These are phyloP conservation scores for Alliaria petiolata DNA, from an alignment of 345 rosid genomes.

Conservation along the genomic window DNA sequence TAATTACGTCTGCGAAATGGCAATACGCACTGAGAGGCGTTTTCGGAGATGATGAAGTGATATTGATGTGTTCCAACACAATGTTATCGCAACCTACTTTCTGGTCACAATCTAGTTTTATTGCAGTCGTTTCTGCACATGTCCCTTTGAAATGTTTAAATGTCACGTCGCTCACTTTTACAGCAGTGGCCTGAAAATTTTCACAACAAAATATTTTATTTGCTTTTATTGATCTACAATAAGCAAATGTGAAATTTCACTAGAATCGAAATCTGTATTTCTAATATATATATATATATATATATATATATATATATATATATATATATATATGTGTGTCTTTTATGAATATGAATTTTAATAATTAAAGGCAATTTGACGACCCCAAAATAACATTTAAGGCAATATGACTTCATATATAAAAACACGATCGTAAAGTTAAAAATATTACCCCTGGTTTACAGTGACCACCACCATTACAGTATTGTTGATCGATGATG, in stretches of 20 bases:
- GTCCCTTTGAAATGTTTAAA: constrained; percentile 14
- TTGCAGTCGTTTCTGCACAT: background rate
- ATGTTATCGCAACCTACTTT: constrained; percentile 1
- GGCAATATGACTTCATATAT: too few species aligned
- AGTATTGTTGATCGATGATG: constrained; percentile 19
- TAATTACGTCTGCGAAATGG: background rate
- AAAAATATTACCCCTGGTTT: constrained; percentile 4
- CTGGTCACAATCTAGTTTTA: constrained; percentile 19
- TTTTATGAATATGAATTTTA: too few species aligned
- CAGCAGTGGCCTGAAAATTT: background rate
- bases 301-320: too few species aligned
- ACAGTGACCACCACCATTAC: background rate
- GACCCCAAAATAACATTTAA: too few species aligned
- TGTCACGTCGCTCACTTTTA: constrained; percentile 21
- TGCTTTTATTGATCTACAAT: too few species aligned
- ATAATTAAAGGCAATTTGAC: too few species aligned
- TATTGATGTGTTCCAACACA: constrained; percentile 3
- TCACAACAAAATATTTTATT: too few species aligned
- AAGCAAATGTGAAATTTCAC: too few species aligned
- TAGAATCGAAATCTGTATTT: too few species aligned
- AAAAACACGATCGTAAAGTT: too few species aligned
- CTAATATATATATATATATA: too few species aligned
- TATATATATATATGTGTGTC: too few species aligned
- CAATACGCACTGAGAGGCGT: background rate
- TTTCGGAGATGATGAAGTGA: background rate